Conservation (phyloP, 345 rosid species). For the Eucalyptus urophylla region DNA sequence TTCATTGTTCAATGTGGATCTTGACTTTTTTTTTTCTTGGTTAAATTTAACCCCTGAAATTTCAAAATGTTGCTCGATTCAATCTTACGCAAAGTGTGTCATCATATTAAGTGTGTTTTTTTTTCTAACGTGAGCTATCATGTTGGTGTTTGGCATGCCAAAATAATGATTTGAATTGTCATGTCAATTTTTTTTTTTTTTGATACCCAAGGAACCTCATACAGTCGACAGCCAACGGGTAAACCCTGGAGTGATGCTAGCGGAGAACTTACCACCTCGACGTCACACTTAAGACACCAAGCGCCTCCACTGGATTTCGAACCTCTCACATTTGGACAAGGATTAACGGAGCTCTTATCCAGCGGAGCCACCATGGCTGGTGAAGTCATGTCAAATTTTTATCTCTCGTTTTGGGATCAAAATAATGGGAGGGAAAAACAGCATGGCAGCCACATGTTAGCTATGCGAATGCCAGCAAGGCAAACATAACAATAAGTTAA, state of each 20-base stretch:
- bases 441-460: not conserved
- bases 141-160: not conserved
- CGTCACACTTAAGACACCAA: no score
- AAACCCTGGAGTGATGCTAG: no score
- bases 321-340: no score
- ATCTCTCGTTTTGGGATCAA: not conserved
- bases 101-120: not conserved
- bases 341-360: no score
- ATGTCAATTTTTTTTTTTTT: no score
- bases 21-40: fast-evolving
- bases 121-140: not conserved
- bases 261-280: no score
- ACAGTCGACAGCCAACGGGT: no score
- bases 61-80: not conserved
- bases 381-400: no score
- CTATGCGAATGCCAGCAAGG: not conserved
- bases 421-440: not conserved
- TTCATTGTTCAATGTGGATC: not conserved
- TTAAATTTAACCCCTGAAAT: not conserved
- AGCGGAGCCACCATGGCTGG: no score
- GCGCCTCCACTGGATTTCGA: no score
- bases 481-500: no score
- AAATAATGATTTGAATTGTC: not conserved
- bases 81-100: not conserved
- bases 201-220: no score